phyloP scores from a whole-genome alignment of 1,284 basidiomycete genomes.

The Cutaneotrichosporon sp. region DNA sequence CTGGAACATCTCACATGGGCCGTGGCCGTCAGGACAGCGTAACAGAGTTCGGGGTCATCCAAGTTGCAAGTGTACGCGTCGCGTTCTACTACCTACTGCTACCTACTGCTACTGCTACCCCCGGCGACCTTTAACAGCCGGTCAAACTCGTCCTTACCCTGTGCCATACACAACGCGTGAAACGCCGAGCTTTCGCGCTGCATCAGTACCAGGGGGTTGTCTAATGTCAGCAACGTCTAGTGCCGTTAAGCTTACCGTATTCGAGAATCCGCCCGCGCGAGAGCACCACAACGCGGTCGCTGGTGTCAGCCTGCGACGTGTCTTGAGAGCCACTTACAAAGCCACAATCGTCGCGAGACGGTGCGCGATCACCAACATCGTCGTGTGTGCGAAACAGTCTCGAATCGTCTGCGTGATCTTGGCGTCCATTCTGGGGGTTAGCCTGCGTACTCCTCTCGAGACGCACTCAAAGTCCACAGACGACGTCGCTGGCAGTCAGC shows the following conservation, averaged over 20 bases:
- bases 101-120: too few relatives aligned
- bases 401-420: conserved; percentile 70
- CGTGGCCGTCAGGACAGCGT: too few relatives aligned
- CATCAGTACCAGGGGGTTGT: conserved; percentile 32
- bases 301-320: conserved; percentile 25
- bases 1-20: too few relatives aligned
- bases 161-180: conserved; percentile 39
- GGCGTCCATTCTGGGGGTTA: conserved; percentile 56
- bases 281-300: conserved; percentile 71
- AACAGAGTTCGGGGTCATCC: too few relatives aligned
- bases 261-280: conserved; percentile 56
- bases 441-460: neutral
- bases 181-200: conserved; percentile 26
- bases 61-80: too few relatives aligned
- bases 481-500: conserved; percentile 63
- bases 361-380: conserved; percentile 68
- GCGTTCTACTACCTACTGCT: too few relatives aligned
- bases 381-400: conserved; percentile 60
- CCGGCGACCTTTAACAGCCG: conserved; percentile 17
- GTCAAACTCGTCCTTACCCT: conserved; percentile 42
- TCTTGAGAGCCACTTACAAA: conserved; percentile 25
- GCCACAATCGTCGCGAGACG: conserved; percentile 56
- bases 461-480: conserved; percentile 66
- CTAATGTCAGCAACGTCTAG: conserved; percentile 12
- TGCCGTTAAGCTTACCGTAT: conserved; percentile 25